Conservation (phyloP, 148 eudicot genomes). For the Amaranthus cruentus region DNA sequence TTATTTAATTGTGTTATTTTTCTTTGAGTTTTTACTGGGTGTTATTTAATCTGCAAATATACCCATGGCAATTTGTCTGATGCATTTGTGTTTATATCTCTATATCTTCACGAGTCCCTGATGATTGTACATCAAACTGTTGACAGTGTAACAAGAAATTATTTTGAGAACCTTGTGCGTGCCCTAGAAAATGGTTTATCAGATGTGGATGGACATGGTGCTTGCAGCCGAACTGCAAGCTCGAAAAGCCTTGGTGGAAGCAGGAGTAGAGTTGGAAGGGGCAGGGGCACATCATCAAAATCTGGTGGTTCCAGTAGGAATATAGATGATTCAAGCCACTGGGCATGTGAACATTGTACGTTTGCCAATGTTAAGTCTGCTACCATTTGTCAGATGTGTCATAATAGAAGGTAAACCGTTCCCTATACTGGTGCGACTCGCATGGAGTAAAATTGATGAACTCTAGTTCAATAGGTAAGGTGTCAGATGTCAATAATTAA, state of each 20-base stretch:
- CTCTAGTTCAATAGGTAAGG: not conserved
- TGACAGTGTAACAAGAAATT: conserved; percentile 71
- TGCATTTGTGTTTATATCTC: not conserved
- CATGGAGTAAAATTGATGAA: not conserved
- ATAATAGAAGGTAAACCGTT: conserved; percentile 45
- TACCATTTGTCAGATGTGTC: conserved; percentile 68
- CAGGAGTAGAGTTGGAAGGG: conserved; percentile 43
- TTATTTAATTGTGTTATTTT: not conserved
- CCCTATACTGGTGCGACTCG: not conserved
- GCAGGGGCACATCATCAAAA: conserved; percentile 49
- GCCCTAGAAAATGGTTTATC: conserved; percentile 82
- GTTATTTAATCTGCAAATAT: not conserved
- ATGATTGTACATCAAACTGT: conserved; percentile 6
- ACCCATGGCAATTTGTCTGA: not conserved
- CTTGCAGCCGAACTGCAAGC: conserved; percentile 47
- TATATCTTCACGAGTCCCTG: not conserved
- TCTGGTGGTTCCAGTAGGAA: conserved; percentile 51
- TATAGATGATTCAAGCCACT: conserved; percentile 57
- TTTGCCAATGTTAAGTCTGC: conserved; percentile 55
- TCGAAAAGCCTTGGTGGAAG: conserved; percentile 53
- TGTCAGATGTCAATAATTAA: conserved; percentile 4
- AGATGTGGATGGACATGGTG: conserved; percentile 60
- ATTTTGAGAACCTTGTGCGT: conserved; percentile 87
- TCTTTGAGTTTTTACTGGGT: not conserved
- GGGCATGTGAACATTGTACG: conserved; percentile 88